phyloP scores from a whole-genome alignment of 257 asterid species.

The Fraxinus quadrangulata region DNA sequence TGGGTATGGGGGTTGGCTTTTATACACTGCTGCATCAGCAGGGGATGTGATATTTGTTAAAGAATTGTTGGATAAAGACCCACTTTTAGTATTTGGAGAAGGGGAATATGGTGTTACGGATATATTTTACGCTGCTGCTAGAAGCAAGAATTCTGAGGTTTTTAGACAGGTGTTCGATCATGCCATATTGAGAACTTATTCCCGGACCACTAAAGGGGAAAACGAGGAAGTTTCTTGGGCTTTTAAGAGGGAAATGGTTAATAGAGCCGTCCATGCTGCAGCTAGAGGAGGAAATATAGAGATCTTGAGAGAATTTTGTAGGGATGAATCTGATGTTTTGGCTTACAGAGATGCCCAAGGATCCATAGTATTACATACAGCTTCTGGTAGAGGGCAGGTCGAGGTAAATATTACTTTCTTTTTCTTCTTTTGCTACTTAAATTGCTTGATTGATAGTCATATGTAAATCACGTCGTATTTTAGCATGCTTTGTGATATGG shows the following conservation, averaged over 20 bases:
- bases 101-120: conserved; percentile 93
- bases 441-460: background rate
- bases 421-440: background rate
- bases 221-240: conserved; percentile 38
- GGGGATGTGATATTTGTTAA: conserved; percentile 67
- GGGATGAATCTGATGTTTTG: conserved; percentile 54
- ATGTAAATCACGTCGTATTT: background rate
- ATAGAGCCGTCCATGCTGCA: conserved; percentile 83
- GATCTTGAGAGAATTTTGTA: conserved; percentile 63
- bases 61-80: conserved; percentile 63
- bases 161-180: conserved; percentile 58
- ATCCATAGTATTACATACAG: conserved; percentile 79
- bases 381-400: conserved; percentile 73
- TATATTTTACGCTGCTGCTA: conserved; percentile 78
- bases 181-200: conserved; percentile 6
- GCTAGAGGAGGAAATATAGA: conserved; percentile 83
- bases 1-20: conserved; percentile 98
- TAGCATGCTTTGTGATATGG: background rate
- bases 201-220: conserved; percentile 32
- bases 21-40: conserved; percentile 88
- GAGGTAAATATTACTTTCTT: conserved; percentile 47
- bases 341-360: conserved; percentile 71
- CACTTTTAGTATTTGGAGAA: conserved; percentile 85
- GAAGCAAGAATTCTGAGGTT: conserved; percentile 61
- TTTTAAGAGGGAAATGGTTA: conserved; percentile 57